Evolutionary conservation across 2,329 filamentous ascomycete species (phyloP), one percentile per base, ranked within the genome.

Genomic region (Cladosporium cucumerinum): DNA sequence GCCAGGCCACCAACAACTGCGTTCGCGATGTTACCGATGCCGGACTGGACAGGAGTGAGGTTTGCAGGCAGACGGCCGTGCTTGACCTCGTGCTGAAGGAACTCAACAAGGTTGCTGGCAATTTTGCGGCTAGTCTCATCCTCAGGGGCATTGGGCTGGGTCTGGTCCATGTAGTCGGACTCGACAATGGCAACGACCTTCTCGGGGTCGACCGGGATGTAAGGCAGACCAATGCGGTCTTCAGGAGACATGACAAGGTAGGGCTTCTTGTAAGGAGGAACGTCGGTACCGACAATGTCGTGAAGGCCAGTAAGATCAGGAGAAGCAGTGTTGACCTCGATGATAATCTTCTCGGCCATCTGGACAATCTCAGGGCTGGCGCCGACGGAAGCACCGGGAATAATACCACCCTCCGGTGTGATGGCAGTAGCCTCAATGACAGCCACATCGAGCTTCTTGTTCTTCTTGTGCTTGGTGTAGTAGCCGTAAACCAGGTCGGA

Each of bases 11-110:
- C 92, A 66, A 96, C 87, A 68, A 96, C 93, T 43, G 92, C 92
- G 78, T 96, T 96, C 78, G 92, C 92, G 70, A 96, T 96, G 81
- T 96, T 96, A 69, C 93, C 92, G 70, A 96, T 96, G 52, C 92
- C 92, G 12, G 90, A 93, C 78, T 96, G 92, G 21, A 96, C 84
- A 1, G 92, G 92, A 0, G 95, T 83, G 1, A 96, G 85, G 74
- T 87, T 92, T 71, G 85, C 78, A 2, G 92, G 92, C 60, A 96
- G 85, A 46, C 92, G 88, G 68, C 89, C 92, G 69, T 89, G 88
- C 30, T 81, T 80, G 61, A 96, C 93, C 78, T 96, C 92, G 78
- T 96, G 90, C 80, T 95, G 89, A 63, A 96, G 84, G 82, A 90
- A 90, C 72, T 96, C 91, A 69, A 96, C 95, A 65, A 96, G 79